Evolutionary conservation across 495 filamentous ascomycete species (phyloP), one percentile per base, ranked within the genome.

Genomic region (Podospora fimiseda): DNA sequence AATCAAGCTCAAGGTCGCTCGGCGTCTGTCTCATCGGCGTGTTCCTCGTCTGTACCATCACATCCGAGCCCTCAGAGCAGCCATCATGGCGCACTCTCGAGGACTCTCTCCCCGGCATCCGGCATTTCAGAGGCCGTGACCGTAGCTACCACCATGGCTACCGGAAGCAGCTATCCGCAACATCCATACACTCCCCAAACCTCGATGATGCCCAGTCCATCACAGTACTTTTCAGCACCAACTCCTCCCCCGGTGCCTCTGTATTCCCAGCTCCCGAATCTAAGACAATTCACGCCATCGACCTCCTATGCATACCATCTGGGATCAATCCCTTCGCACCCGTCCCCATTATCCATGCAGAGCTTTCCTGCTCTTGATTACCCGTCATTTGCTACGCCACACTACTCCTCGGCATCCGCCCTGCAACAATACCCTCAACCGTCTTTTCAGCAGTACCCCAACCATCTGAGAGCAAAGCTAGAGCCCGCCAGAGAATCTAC

Each of bases 61-160:
- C 46, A 55, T 51, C 15, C 54, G 1, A 40, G 22, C 8, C 7
- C 27, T 9, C 2, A 20, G 8, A 23, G 24, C 53, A 46, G 46
- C 8, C 54, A 38, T 15, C 36, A 53, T 41, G 48, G 27, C 8
- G 39, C 51, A 13, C 43, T 49, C 33, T 51, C 61, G 3, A 45
- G 61, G 9, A 59, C 57, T 9, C n/a, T 66, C 37, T 66, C 64
- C 19, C 61, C 64, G 8, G 48, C 50, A 4, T 44, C 55, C 4
- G 23, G 38, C 14, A 13, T 50, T 8, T 47, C 57, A 1, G 55
- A 56, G 9, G 19, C 50, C 0, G 49, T 36, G 13, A 9, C 43
- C 4, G 40, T 30, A 56, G 51, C 38, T 45, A 37, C 22, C 53
- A 56, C 30, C 33, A 53, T 15, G 52, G 48, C n/a, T 30, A 51